These are phyloP conservation scores for Pleomassaria siparia DNA, from an alignment of 2,329 filamentous ascomycete genomes.

Conservation along the genomic window DNA sequence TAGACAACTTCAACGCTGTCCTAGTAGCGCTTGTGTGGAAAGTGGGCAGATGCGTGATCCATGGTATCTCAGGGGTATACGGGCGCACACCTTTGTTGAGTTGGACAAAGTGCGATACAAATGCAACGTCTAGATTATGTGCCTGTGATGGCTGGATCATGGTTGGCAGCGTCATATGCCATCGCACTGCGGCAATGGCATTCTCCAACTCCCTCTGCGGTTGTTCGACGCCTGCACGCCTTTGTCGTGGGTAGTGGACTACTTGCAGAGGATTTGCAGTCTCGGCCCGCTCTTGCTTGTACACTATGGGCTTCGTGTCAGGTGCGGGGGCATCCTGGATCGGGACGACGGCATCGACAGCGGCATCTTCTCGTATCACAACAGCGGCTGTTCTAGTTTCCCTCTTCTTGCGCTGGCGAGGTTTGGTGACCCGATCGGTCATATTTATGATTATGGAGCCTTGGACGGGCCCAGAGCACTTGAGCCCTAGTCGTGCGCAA, in stretches of 20 bases:
- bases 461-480: slow-evolving; percentile 33
- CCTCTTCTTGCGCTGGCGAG: slow-evolving; percentile 26
- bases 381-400: slow-evolving; percentile 4
- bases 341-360: too few species aligned
- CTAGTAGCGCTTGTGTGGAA: slow-evolving; percentile 20
- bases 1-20: slow-evolving; percentile 29
- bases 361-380: slow-evolving; percentile 1
- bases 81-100: slow-evolving; percentile 22
- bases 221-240: background rate
- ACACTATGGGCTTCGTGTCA: background rate
- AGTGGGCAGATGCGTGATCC: slow-evolving; percentile 26
- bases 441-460: slow-evolving; percentile 40
- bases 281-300: background rate
- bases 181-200: slow-evolving; percentile 24
- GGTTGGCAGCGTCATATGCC: slow-evolving; percentile 25
- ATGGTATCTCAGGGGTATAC: slow-evolving; percentile 26
- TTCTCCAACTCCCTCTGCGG: slow-evolving; percentile 18
- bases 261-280: background rate
- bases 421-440: slow-evolving; percentile 33
- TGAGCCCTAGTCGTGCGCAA: slow-evolving; percentile 30
- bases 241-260: background rate
- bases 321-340: background rate
- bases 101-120: slow-evolving; percentile 34
- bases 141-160: slow-evolving; percentile 29
- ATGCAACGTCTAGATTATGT: slow-evolving; percentile 29